These are phyloP conservation scores for Lepidopterella palustris DNA, from an alignment of 495 filamentous ascomycete genomes.

Conservation along the genomic window DNA sequence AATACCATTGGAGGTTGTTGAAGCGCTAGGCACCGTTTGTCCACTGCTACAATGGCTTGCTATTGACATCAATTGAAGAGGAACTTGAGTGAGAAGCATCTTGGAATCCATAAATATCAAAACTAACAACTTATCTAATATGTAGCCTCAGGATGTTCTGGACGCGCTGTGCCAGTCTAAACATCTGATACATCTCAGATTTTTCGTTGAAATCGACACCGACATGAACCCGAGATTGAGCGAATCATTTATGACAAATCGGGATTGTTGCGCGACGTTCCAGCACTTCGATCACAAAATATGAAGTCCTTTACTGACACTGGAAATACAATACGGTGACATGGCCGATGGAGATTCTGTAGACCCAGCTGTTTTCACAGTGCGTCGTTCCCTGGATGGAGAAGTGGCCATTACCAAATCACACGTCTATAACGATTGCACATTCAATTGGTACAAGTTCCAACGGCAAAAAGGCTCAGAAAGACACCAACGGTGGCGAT, in stretches of 20 bases:
- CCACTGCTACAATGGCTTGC: not conserved
- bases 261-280: not conserved
- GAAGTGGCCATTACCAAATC: too few species aligned
- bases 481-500: too few species aligned
- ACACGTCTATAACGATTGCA: too few species aligned
- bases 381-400: too few species aligned
- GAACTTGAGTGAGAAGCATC: not conserved
- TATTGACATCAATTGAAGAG: not conserved
- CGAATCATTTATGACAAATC: not conserved
- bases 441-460: too few species aligned
- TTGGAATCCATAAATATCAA: not conserved
- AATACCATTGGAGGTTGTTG: not conserved
- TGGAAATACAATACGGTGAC: too few species aligned
- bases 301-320: too few species aligned
- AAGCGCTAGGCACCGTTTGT: not conserved
- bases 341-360: too few species aligned
- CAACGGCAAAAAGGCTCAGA: too few species aligned
- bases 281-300: too few species aligned
- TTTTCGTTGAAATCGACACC: not conserved
- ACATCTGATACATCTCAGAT: not conserved
- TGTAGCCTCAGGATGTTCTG: not conserved
- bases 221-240: too few species aligned
- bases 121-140: not conserved
- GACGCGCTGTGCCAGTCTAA: not conserved
- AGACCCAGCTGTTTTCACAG: too few species aligned